phyloP scores from a whole-genome alignment of 305 asterid genomes.

The Fraxinus baroniana region DNA sequence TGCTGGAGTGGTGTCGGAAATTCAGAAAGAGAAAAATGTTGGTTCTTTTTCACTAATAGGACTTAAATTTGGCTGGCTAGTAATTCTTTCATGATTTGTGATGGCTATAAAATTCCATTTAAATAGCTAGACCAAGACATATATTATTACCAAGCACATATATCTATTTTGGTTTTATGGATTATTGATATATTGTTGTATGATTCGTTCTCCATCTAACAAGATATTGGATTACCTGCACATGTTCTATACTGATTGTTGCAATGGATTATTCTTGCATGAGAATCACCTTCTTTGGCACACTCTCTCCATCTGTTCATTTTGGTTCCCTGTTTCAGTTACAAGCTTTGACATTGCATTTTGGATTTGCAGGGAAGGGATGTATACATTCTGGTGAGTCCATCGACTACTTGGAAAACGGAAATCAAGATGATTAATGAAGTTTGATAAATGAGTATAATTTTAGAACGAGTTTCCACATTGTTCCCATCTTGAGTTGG shows the following conservation, averaged over 20 bases:
- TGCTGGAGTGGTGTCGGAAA: slow-evolving; percentile 85
- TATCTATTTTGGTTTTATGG: slow-evolving; percentile 3
- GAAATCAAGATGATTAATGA: slow-evolving; percentile 5
- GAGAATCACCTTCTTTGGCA: not conserved
- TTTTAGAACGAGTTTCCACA: not conserved
- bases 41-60: slow-evolving; percentile 15
- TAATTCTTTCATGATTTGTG: slow-evolving; percentile 19
- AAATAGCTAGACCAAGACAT: not conserved
- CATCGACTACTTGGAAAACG: not conserved
- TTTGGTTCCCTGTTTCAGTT: not conserved
- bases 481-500: not conserved
- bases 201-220: not conserved
- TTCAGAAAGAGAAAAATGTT: slow-evolving; percentile 93
- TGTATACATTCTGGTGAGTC: slow-evolving; percentile 85
- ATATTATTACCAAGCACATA: slow-evolving; percentile 10
- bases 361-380: slow-evolving; percentile 78
- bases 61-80: slow-evolving; percentile 3
- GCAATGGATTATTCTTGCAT: not conserved
- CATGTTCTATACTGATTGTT: not conserved
- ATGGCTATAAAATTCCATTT: slow-evolving; percentile 7
- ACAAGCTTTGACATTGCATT: slow-evolving; percentile 10
- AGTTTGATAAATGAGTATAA: not conserved
- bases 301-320: not conserved
- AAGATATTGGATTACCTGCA: slow-evolving; percentile 14
- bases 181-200: not conserved